Conservation (phyloP, 2,329 filamentous ascomycete genomes). For the Penicillium sp. region DNA sequence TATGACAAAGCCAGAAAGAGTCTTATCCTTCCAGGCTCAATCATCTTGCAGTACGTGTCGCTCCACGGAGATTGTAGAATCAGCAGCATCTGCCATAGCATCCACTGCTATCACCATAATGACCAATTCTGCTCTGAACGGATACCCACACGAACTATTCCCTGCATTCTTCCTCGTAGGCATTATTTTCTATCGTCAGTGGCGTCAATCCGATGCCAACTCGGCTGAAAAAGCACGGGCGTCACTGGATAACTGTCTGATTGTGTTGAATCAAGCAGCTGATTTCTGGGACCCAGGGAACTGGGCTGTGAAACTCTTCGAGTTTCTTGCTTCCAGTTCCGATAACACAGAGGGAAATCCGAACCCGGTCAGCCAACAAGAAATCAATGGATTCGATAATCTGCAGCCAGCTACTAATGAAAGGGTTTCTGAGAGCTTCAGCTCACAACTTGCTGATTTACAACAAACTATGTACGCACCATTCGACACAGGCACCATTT, state of each 20-base stretch:
- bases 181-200: neutral
- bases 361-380: neutral
- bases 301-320: neutral
- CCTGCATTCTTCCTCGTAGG: neutral
- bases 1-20: neutral
- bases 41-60: neutral
- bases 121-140: neutral
- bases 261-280: neutral
- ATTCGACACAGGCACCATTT: neutral
- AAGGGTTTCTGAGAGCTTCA: neutral
- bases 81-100: neutral
- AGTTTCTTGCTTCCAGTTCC: neutral
- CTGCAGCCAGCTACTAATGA: neutral
- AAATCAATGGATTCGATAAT: neutral
- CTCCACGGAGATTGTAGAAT: neutral
- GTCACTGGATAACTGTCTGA: neutral
- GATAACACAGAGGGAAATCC: neutral
- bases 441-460: neutral
- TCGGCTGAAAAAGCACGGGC: neutral
- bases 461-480: neutral
- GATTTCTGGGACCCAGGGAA: neutral
- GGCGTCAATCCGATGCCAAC: neutral
- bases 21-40: neutral
- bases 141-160: neutral
- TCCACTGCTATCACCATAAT: neutral